Base-by-base conservation (phyloP, 768 basidiomycete species). In the Candolleomyces efflorescens region DNA sequence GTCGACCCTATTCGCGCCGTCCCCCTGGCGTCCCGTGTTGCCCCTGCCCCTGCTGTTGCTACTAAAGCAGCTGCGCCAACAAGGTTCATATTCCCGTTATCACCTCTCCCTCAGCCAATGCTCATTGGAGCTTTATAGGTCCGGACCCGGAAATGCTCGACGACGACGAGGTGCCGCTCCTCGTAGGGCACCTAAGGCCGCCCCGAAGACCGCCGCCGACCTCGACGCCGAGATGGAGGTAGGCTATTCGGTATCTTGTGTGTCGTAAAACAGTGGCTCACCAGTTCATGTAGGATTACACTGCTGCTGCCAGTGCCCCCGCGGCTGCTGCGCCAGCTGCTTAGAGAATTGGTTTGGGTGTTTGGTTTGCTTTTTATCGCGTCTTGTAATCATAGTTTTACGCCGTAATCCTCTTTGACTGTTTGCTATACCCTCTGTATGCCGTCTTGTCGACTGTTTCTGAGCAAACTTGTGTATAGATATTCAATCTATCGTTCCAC, bases 221-320 rank as follows among this genome's bases (percentile, higher is more conserved):
- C 83, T 98, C 44, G 96, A 98, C 69, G 94, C 95, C 7, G 96
- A 98, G 79, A 98, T 98, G 96, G 90, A 90, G 83, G 96, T 96
- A 59, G 26, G 75, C 66, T 10, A 26, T 15, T 32, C 17, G 13
- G 12, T 22, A 15, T 7, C 54, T 5, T 41, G 26, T 1, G 43
- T 15, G 2, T 6, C 27, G 3, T 3, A 10, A 9, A 5, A 11
- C 10, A 26, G n/a, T 3, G 38, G 55, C 48, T 62, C 50, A n/a
- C 54, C 54, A 53, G 26, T 53, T 32, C 38, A 47, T 39, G 54
- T 7, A 89, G 87, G 87, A 89, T 66, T 89, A 89, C 63, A 89
- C 87, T 37, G 78, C 85, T 13, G 2, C 51, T 7, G 81, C 73
- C 65, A 86, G 77, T 36, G 77, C 69, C 2, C 79, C 85, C 51